A percentile compares a stretch with the other conserved stretches of the same genome.
phyloP scores from a whole-genome alignment of 352 stramenopile species.

The Saprolegnia diclina region DNA sequence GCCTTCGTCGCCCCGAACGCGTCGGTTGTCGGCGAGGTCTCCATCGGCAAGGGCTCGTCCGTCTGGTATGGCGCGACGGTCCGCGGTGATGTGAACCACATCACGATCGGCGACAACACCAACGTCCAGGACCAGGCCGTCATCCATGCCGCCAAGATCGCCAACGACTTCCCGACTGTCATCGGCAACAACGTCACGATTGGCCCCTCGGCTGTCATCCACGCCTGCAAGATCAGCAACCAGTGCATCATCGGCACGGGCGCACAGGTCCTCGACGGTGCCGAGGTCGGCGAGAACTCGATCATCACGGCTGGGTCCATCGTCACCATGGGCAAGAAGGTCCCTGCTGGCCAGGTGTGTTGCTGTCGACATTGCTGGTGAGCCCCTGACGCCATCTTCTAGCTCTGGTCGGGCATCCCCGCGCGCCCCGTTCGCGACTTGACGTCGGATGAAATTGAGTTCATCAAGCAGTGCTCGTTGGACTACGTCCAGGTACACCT shows the following conservation, averaged over 20 bases:
- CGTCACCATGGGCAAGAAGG: constrained; percentile 77
- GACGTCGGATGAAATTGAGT: constrained; percentile 78
- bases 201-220: constrained; percentile 79
- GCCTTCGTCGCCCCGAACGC: constrained; percentile 90
- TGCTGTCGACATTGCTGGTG: neutral
- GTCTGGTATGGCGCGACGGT: constrained; percentile 92
- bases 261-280: constrained; percentile 86
- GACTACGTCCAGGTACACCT: constrained; percentile 59
- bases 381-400: neutral
- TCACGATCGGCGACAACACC: constrained; percentile 91
- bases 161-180: constrained; percentile 83
- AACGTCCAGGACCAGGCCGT: constrained; percentile 91
- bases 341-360: constrained; percentile 74
- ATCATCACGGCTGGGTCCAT: constrained; percentile 88
- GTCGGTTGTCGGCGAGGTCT: constrained; percentile 90
- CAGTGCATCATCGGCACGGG: constrained; percentile 90
- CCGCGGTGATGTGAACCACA: constrained; percentile 88
- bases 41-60: constrained; percentile 84
- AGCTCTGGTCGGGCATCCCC: constrained; percentile 79
- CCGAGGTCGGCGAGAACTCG: constrained; percentile 80
- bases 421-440: constrained; percentile 81
- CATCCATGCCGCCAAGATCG: constrained; percentile 92
- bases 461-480: constrained; percentile 84
- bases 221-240: constrained; percentile 90
- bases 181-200: constrained; percentile 90